Evolutionary conservation across 2,329 filamentous ascomycete species (phyloP), one percentile per base, ranked within the genome.

Genomic region (Zasmidium cellare): DNA sequence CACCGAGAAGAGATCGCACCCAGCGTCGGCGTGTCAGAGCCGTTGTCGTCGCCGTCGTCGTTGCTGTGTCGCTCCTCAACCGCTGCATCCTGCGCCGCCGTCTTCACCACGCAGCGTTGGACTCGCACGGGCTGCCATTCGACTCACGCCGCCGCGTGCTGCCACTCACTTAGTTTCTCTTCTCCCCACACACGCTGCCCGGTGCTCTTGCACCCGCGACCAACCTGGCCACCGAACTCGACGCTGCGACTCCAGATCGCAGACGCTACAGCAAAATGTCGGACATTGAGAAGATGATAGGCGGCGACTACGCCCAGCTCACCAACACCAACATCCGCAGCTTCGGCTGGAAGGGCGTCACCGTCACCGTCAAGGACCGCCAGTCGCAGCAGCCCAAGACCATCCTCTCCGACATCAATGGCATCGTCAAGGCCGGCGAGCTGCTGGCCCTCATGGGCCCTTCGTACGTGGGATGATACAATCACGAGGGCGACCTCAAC

Each of bases 401-500:
- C 18, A 85, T 92, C 57, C 79, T 92, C 3, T 79, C 83, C 28
- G 77, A 83, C 64, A 82, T 87, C 49, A 80, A 82, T 67, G 89
- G 89, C 11, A 74, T 84, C 51, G 83, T 89, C 46, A 76, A 85
- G 71, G 86, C 87, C 28, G 90, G 89, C 47, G 86, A 92, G 71
- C 78, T 92, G 45, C 82, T 91, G 59, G 91, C 91, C 41, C 75
- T 96, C 47, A 93, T 96, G 89, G 91, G 91, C 22, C 90, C 90
- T 9, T 79, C 76, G 75, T 84, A 78, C 62, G 72, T 70, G 19
- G 16, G n/a, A n/a, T n/a, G n/a, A n/a, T n/a, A n/a, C n/a, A n/a
- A n/a, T n/a, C n/a, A n/a, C n/a, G n/a, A n/a, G n/a, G n/a, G n/a
- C n/a, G n/a, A n/a, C n/a, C n/a, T n/a, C n/a, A n/a, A n/a, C 51